phyloP scores from a whole-genome alignment of 106 monocot species.

The Narthecium ossifragum region DNA sequence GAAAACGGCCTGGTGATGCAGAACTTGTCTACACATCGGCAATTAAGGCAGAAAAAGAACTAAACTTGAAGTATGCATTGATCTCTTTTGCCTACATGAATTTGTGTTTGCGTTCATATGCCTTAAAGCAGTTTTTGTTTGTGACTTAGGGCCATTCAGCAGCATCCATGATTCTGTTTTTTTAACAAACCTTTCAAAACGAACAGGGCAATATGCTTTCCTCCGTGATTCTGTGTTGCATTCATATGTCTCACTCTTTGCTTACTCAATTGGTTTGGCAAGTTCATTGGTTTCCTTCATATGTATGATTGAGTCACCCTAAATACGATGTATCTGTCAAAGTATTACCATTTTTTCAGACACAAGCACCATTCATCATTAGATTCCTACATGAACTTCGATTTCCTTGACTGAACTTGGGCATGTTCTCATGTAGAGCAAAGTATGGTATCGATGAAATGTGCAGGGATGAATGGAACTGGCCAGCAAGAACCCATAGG shows the following conservation, averaged over 20 bases:
- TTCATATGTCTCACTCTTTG: too few species aligned
- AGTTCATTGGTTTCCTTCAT: too few species aligned
- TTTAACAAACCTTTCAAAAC: not conserved
- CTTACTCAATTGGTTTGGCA: too few species aligned
- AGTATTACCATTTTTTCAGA: too few species aligned
- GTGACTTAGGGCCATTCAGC: too few species aligned
- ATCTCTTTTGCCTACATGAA: not conserved
- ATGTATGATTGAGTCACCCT: too few species aligned
- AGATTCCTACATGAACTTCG: too few species aligned
- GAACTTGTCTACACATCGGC: slow-evolving; percentile 69
- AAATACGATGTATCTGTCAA: too few species aligned
- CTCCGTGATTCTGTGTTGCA: too few species aligned
- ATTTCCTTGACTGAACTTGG: not conserved
- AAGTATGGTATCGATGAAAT: slow-evolving; percentile 85
- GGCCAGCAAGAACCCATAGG: slow-evolving; percentile 83
- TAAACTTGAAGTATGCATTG: slow-evolving; percentile 68
- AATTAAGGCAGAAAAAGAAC: slow-evolving; percentile 65
- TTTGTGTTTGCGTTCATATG: slow-evolving; percentile 3
- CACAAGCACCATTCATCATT: too few species aligned
- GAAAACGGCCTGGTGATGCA: slow-evolving; percentile 73
- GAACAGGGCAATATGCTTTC: not conserved
- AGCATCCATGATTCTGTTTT: not conserved
- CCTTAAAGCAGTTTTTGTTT: not conserved
- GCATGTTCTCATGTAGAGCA: slow-evolving; percentile 33
- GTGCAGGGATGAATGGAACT: slow-evolving; percentile 90